Percentiles rank a stretch among this genome's conserved stretches.
Evolutionary conservation across 1,284 basidiomycete genomes (phyloP).

Genomic region (Apiotrichum porosum): DNA sequence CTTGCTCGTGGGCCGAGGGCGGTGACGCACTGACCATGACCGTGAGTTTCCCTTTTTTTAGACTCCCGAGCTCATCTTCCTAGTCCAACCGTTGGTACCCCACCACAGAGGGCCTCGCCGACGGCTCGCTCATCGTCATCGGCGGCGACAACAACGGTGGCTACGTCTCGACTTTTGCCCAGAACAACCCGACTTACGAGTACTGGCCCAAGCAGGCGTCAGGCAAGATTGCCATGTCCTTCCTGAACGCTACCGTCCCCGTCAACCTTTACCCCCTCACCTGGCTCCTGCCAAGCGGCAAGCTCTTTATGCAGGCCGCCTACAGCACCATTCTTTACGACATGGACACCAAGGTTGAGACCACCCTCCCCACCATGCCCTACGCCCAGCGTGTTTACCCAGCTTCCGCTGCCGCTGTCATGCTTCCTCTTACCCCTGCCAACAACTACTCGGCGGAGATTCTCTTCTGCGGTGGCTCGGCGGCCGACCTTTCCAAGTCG

Average conservation of each 20-base stretch:
- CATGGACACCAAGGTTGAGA: constrained; percentile 33
- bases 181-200: constrained; percentile 74
- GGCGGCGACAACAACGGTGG: constrained; percentile 48
- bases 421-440: constrained; percentile 82
- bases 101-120: constrained; percentile 53
- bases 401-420: constrained; percentile 79
- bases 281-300: constrained; percentile 76
- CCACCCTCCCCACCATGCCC: constrained; percentile 46
- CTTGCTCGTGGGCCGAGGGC: constrained; percentile 58
- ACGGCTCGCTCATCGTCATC: constrained; percentile 53
- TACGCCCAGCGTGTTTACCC: constrained; percentile 80
- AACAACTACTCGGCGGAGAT: constrained; percentile 84
- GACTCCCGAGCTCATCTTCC: background rate
- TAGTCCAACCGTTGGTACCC: constrained; percentile 71
- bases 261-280: constrained; percentile 83
- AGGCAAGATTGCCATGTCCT: constrained; percentile 61
- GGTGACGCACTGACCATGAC: constrained; percentile 51
- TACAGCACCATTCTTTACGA: constrained; percentile 46
- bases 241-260: constrained; percentile 80
- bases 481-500: constrained; percentile 48
- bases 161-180: constrained; percentile 62
- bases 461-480: constrained; percentile 80
- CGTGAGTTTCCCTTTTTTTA: constrained; percentile 54
- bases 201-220: constrained; percentile 64
- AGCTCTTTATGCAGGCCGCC: constrained; percentile 62